Evolutionary conservation across 2,329 filamentous ascomycete genomes (phyloP).

Genomic region (Cyphellophora europaea): DNA sequence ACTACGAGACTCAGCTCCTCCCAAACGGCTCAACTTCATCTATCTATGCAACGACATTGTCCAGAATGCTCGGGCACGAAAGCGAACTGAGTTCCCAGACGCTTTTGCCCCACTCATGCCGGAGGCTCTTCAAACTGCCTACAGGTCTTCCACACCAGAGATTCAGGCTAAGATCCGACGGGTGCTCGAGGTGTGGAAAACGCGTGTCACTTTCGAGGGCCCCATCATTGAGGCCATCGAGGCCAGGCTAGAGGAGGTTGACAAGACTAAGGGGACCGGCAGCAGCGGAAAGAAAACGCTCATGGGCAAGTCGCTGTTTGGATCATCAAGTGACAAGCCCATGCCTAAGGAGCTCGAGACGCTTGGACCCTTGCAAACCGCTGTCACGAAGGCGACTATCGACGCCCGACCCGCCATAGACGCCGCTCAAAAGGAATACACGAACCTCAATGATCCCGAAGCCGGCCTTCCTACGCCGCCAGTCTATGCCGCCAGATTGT

Average conservation of each 20-base stretch:
- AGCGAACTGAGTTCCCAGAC: constrained; percentile 83
- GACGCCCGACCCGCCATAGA: constrained; percentile 58
- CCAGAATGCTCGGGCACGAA: constrained; percentile 87
- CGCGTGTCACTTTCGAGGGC: constrained; percentile 72
- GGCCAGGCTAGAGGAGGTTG: constrained; percentile 60
- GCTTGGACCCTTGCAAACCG: constrained; percentile 65
- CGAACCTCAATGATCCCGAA: constrained; percentile 67
- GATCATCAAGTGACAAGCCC: constrained; percentile 39
- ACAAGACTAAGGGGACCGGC: constrained; percentile 38
- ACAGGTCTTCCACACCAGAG: constrained; percentile 78
- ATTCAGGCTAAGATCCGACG: constrained; percentile 79
- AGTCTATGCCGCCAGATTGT: constrained; percentile 83
- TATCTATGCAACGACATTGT: constrained; percentile 97
- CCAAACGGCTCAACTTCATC: constrained; percentile 80
- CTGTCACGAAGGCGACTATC: constrained; percentile 62
- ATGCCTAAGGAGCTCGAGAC: constrained; percentile 69
- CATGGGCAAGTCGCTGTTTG: constrained; percentile 63
- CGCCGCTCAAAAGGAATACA: constrained; percentile 70
- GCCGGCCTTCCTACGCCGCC: constrained; percentile 67
- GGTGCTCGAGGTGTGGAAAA: constrained; percentile 90
- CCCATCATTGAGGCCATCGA: constrained; percentile 77
- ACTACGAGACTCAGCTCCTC: constrained; percentile 74
- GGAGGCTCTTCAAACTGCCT: constrained; percentile 82
- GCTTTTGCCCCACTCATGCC: constrained; percentile 88
- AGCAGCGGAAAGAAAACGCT: constrained; percentile 39